Conservation (phyloP, 208 protist species). For the Acanthamoeba sp. region DNA sequence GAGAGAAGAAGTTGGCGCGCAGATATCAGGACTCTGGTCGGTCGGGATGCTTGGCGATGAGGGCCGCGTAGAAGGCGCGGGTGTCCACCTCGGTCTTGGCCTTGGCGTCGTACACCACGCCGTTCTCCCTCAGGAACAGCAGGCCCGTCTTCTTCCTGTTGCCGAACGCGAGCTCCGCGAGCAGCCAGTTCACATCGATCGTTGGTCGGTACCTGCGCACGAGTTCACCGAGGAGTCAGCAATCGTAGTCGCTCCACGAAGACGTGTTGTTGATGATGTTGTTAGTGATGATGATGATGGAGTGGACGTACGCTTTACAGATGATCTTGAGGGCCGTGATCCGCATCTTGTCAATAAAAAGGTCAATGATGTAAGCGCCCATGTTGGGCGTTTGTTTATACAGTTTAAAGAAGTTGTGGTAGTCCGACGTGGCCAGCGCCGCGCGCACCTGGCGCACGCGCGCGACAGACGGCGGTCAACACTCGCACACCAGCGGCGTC, state of each 20-base stretch:
- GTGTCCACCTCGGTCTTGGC: constrained; percentile 36
- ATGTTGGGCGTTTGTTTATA: constrained; percentile 71
- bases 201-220: constrained; percentile 28
- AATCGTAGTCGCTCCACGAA: background rate
- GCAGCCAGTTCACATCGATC: constrained; percentile 41
- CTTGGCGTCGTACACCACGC: constrained; percentile 14
- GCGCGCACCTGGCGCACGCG: constrained; percentile 44
- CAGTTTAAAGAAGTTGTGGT: constrained; percentile 63
- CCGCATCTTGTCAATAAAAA: constrained; percentile 60
- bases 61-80: constrained; percentile 31
- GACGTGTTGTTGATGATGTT: background rate
- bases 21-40: constrained; percentile 23
- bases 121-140: constrained; percentile 32
- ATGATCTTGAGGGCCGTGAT: constrained; percentile 61
- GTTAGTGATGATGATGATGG: background rate
- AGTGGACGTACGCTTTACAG: constrained; percentile 47
- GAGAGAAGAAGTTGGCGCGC: background rate
- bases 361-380: constrained; percentile 63
- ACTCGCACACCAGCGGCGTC: no score
- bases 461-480: no score
- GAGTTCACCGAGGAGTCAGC: no score
- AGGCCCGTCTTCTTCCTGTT: constrained; percentile 48
- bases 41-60: constrained; percentile 49
- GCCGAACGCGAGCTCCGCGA: constrained; percentile 1
- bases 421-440: constrained; percentile 64